Percentiles rank a stretch among this genome's conserved stretches.
phyloP scores from a whole-genome alignment of 2,329 filamentous ascomycete species.

The Cytospora piceae region DNA sequence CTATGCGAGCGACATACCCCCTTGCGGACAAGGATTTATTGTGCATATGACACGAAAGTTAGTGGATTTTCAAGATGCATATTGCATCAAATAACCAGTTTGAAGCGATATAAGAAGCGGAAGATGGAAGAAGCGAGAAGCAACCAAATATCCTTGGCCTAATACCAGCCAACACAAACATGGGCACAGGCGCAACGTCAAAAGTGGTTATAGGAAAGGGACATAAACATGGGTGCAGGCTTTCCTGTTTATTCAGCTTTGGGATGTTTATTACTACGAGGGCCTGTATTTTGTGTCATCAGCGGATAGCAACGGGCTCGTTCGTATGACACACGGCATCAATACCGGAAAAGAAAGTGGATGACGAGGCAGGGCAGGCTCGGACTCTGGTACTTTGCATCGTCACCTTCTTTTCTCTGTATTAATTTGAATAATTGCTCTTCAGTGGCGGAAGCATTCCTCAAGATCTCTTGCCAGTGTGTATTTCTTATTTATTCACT shows the following conservation, averaged over 20 bases:
- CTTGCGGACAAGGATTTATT: neutral
- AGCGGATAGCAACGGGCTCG: conserved; percentile 4
- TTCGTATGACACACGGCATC: conserved; percentile 1
- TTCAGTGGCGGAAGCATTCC: neutral
- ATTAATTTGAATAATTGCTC: conserved; percentile 7
- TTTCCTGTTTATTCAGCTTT: conserved; percentile 16
- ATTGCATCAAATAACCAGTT: neutral
- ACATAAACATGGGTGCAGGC: conserved; percentile 7
- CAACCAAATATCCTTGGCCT: neutral
- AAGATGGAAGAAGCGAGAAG: neutral
- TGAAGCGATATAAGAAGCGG: neutral
- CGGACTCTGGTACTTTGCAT: conserved; percentile 3
- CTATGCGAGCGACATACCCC: neutral
- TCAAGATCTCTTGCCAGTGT: neutral
- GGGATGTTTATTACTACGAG: neutral
- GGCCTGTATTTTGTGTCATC: conserved; percentile 4
- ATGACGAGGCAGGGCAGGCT: conserved; percentile 4
- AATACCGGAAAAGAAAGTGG: neutral
- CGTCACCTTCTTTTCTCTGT: conserved; percentile 7
- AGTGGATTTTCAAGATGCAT: neutral
- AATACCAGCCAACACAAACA: neutral
- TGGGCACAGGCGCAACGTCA: conserved; percentile 10
- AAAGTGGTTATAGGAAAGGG: conserved; percentile 2
- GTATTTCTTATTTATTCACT: conserved; percentile 8
- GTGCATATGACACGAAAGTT: neutral